Evolutionary conservation across 2,329 filamentous ascomycete genomes (phyloP).

Genomic region (Fonsecaea monophora): DNA sequence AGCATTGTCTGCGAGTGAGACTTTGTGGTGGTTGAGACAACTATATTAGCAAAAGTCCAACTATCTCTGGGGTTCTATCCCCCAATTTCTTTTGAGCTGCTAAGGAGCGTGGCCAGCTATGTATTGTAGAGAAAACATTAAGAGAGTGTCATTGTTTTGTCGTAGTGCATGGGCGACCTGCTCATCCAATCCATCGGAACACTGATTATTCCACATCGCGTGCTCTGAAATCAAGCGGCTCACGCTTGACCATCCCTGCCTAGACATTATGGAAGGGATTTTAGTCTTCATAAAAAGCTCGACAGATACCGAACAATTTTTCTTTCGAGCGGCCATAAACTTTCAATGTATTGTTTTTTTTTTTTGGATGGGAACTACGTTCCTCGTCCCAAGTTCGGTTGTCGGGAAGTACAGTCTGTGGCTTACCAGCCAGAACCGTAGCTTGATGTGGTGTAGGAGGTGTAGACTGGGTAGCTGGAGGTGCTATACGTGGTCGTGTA

Average conservation of each 20-base stretch:
- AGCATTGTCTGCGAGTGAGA: not conserved
- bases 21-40: not conserved
- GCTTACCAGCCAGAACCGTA: not conserved
- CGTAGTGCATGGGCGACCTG: not conserved
- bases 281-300: not conserved
- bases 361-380: not conserved
- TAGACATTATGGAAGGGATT: not conserved
- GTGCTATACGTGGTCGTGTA: not conserved
- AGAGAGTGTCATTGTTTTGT: not conserved
- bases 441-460: not conserved
- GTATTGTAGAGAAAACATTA: not conserved
- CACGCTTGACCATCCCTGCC: not conserved
- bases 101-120: conserved; percentile 2
- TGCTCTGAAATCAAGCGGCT: not conserved
- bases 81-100: not conserved
- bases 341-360: too few species aligned
- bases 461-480: not conserved
- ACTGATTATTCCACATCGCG: not conserved
- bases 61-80: not conserved
- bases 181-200: not conserved
- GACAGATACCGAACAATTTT: not conserved
- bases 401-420: not conserved
- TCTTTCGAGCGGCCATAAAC: not conserved
- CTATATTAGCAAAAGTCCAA: not conserved
- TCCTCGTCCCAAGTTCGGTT: too few species aligned